phyloP scores from a whole-genome alignment of 768 basidiomycete genomes.

The Termitomyces sp. region DNA sequence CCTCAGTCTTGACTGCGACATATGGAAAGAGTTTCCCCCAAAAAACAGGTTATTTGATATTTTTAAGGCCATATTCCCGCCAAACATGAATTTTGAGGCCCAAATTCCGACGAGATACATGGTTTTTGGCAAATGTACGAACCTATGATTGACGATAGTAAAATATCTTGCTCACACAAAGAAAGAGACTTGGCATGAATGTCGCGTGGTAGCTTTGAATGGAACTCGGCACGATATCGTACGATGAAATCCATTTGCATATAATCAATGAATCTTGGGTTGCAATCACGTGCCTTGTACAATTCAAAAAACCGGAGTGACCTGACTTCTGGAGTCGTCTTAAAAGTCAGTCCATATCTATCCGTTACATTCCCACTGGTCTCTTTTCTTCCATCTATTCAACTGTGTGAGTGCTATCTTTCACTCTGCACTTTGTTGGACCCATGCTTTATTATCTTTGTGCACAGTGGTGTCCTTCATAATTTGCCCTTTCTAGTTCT shows the following conservation, averaged over 20 bases:
- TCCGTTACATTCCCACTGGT: slow-evolving; percentile 2
- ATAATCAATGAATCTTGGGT: neutral
- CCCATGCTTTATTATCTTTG: neutral
- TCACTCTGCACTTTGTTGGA: neutral
- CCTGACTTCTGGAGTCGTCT: slow-evolving; percentile 16
- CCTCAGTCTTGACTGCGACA: no score
- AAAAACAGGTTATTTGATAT: no score
- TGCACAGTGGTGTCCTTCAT: slow-evolving; percentile 21
- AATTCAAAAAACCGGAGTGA: slow-evolving; percentile 13
- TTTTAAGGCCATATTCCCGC: no score
- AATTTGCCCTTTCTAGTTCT: neutral
- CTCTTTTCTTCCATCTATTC: neutral
- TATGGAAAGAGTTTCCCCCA: no score
- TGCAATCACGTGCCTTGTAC: slow-evolving; percentile 6
- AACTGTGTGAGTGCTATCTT: slow-evolving; percentile 10
- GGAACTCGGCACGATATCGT: slow-evolving; percentile 2
- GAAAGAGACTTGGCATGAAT: neutral
- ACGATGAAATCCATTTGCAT: neutral
- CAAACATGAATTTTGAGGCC: no score
- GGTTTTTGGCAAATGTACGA: no score
- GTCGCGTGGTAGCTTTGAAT: neutral
- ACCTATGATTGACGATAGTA: no score
- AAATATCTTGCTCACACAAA: neutral
- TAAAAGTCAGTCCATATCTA: slow-evolving; percentile 20
- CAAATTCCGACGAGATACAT: no score